Evolutionary conservation across 2,329 filamentous ascomycete genomes (phyloP).

Genomic region (Ilyonectria robusta): DNA sequence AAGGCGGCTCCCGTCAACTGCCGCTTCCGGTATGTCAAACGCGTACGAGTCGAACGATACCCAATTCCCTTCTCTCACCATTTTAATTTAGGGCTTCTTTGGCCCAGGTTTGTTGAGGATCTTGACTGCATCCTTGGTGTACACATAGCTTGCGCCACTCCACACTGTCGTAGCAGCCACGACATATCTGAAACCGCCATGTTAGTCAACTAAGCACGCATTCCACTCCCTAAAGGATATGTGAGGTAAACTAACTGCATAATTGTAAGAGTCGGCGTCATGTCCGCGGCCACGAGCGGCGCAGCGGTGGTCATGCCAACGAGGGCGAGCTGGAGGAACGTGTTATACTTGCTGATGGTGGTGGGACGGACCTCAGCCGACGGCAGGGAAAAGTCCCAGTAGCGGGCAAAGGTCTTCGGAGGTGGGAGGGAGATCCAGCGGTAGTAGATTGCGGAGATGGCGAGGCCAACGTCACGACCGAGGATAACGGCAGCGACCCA

Average conservation of each 20-base stretch:
- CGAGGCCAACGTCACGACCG: conserved; percentile 87
- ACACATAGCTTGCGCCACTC: conserved; percentile 94
- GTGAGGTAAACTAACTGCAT: conserved; percentile 70
- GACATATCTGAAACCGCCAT: conserved; percentile 71
- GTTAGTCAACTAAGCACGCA: conserved; percentile 16
- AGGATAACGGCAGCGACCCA: conserved; percentile 94
- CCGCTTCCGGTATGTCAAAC: neutral
- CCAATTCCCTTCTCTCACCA: neutral
- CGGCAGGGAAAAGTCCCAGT: conserved; percentile 97
- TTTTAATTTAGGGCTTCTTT: conserved; percentile 36
- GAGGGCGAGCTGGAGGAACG: conserved; percentile 88
- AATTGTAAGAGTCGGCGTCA: conserved; percentile 68
- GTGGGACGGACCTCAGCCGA: conserved; percentile 88
- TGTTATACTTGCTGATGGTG: conserved; percentile 92
- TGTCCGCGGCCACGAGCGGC: conserved; percentile 77
- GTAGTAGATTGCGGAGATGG: conserved; percentile 91
- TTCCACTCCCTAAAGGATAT: neutral
- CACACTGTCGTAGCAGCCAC: conserved; percentile 93
- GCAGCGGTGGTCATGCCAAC: conserved; percentile 88
- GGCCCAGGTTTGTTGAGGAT: conserved; percentile 70
- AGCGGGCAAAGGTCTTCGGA: conserved; percentile 91
- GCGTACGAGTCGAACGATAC: neutral
- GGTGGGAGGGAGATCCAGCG: conserved; percentile 94
- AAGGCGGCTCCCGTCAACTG: neutral
- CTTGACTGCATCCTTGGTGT: conserved; percentile 90